These are phyloP conservation scores for Trichoderma endophyticum DNA, from an alignment of 2,329 filamentous ascomycete genomes.

Conservation along the genomic window DNA sequence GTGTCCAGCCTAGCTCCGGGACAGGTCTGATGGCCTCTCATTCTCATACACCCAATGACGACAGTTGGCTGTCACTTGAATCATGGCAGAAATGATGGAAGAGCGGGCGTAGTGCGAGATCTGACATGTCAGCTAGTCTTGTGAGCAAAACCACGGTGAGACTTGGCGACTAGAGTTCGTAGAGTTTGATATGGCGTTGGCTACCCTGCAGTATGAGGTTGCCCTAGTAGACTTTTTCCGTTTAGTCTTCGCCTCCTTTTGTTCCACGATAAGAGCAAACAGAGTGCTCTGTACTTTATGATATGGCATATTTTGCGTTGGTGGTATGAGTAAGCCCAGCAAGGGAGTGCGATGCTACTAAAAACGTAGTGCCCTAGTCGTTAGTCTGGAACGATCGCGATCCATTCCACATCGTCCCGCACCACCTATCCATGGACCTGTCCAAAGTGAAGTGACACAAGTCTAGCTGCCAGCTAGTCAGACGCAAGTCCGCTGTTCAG, in stretches of 20 bases:
- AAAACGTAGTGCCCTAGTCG: background rate
- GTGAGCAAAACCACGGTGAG: slow-evolving; percentile 1
- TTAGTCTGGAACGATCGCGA: background rate
- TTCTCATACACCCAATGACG: slow-evolving; percentile 12
- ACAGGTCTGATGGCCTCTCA: background rate
- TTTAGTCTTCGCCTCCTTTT: background rate
- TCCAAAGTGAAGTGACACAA: background rate
- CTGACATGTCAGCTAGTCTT: slow-evolving; percentile 26
- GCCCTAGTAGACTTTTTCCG: background rate
- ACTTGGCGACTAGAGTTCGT: background rate
- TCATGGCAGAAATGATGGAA: background rate
- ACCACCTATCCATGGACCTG: background rate
- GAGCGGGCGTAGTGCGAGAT: slow-evolving; percentile 23
- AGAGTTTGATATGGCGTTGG: slow-evolving; percentile 6
- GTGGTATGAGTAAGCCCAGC: background rate
- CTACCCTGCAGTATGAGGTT: background rate
- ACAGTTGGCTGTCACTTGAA: slow-evolving; percentile 13
- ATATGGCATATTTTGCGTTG: background rate
- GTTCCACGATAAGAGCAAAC: background rate
- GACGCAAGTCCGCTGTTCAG: background rate
- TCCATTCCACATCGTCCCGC: background rate
- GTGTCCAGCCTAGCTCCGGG: background rate
- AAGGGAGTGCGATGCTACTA: background rate
- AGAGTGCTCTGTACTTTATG: background rate
- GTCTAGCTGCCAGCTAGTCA: background rate